Evolutionary conservation across 1,139 yeast species (phyloP).

Genomic region (Casaregolazyma lundiana): DNA sequence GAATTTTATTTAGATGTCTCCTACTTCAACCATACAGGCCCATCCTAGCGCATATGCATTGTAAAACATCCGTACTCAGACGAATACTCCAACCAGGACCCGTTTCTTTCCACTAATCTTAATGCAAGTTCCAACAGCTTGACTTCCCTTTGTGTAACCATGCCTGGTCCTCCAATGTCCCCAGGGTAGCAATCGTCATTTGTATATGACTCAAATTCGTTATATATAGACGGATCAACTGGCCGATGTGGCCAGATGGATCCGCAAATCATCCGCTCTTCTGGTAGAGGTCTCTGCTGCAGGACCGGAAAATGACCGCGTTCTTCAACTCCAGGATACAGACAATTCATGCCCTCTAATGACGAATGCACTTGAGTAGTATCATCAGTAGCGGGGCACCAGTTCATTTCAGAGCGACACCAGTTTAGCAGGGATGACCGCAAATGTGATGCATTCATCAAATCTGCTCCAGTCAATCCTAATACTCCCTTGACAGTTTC

Average conservation of each 20-base stretch:
- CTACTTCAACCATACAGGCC: too few relatives aligned
- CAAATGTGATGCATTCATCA: neutral
- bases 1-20: neutral
- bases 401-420: conserved; percentile 5
- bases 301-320: conserved; percentile 17
- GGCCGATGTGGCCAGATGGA: conserved; percentile 18
- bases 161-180: conserved; percentile 15
- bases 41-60: neutral
- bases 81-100: conserved; percentile 3
- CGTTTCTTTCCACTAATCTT: conserved; percentile 1
- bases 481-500: conserved; percentile 3
- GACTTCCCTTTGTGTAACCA: conserved; percentile 17
- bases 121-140: conserved; percentile 18
- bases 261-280: conserved; percentile 20
- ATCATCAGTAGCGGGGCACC: neutral
- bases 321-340: conserved; percentile 18
- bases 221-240: conserved; percentile 13
- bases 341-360: conserved; percentile 19
- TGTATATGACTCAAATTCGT: conserved; percentile 17
- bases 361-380: conserved; percentile 11
- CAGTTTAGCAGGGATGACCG: conserved; percentile 2
- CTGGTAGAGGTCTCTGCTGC: conserved; percentile 23
- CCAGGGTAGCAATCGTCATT: conserved; percentile 23
- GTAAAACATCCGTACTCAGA: conserved; percentile 6
- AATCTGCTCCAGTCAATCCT: neutral